These are phyloP conservation scores for Carpinus fangiana DNA, from an alignment of 306 rosid species.

Conservation along the genomic window DNA sequence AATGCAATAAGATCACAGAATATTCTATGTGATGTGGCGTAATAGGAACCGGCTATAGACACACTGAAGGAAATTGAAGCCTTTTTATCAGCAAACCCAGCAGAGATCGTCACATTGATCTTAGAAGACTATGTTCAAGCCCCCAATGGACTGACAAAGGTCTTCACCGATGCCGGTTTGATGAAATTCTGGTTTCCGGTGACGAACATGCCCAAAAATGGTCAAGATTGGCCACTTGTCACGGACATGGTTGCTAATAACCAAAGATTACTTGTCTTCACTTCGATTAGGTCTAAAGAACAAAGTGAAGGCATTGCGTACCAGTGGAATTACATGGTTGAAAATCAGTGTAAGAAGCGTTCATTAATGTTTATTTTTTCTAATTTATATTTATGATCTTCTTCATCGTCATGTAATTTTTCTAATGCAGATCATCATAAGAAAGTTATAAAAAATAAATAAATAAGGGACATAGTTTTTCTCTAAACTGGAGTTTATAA, in stretches of 20 bases:
- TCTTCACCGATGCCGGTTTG: constrained; percentile 62
- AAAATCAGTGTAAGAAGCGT: constrained; percentile 64
- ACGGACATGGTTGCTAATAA: constrained; percentile 76
- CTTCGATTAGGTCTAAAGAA: constrained; percentile 61
- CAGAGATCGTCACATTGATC: constrained; percentile 79
- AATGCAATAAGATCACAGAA: too few relatives aligned
- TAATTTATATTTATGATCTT: background rate
- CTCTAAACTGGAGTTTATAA: too few relatives aligned
- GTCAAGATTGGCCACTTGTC: constrained; percentile 80
- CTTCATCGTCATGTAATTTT: too few relatives aligned
- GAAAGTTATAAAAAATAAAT: too few relatives aligned
- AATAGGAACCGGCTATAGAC: constrained; percentile 72
- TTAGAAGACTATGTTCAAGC: constrained; percentile 88
- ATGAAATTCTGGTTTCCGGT: constrained; percentile 85
- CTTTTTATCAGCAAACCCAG: constrained; percentile 64
- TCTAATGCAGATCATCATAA: too few relatives aligned
- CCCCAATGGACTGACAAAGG: constrained; percentile 75
- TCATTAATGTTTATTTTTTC: background rate
- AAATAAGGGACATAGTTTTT: too few relatives aligned
- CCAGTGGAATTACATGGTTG: constrained; percentile 92
- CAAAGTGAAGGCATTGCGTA: constrained; percentile 79
- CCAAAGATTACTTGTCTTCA: constrained; percentile 76
- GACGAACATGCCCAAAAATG: constrained; percentile 66
- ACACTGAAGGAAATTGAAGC: constrained; percentile 71
- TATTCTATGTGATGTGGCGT: background rate